These are phyloP conservation scores for Zasmidium angulare DNA, from an alignment of 2,329 filamentous ascomycete genomes.

Conservation along the genomic window DNA sequence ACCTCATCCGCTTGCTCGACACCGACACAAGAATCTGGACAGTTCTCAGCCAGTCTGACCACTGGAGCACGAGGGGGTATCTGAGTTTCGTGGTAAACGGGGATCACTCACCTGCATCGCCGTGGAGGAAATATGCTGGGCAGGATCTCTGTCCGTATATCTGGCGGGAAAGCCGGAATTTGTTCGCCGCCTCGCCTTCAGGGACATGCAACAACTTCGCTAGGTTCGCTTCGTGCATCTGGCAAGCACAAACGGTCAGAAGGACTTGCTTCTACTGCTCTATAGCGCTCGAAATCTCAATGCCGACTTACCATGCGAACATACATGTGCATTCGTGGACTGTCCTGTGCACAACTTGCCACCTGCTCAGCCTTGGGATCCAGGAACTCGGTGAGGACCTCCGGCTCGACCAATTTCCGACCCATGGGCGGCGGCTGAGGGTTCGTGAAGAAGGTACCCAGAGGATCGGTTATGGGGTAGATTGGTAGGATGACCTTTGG, in stretches of 20 bases:
- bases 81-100: no score
- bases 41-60: not conserved
- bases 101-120: slow-evolving; percentile 22
- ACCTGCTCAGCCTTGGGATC: slow-evolving; percentile 25
- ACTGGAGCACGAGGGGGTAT: not conserved
- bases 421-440: slow-evolving; percentile 28
- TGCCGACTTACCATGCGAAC: slow-evolving; percentile 23
- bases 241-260: not conserved
- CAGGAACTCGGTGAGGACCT: slow-evolving; percentile 22
- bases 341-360: slow-evolving; percentile 22
- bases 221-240: slow-evolving; percentile 27
- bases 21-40: slow-evolving; percentile 26
- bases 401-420: slow-evolving; percentile 11
- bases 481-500: slow-evolving; percentile 33
- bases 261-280: no score
- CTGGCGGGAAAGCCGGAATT: slow-evolving; percentile 28
- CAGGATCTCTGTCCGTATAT: slow-evolving; percentile 23
- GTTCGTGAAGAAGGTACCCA: slow-evolving; percentile 33
- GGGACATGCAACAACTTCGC: slow-evolving; percentile 26
- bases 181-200: slow-evolving; percentile 19
- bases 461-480: slow-evolving; percentile 35
- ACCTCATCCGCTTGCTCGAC: slow-evolving; percentile 34
- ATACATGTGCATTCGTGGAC: slow-evolving; percentile 26
- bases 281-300: no score
- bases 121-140: slow-evolving; percentile 32